Evolutionary conservation across 371 early-diverging fungal genomes (phyloP).

Genomic region (Capillidium heterosporum): DNA sequence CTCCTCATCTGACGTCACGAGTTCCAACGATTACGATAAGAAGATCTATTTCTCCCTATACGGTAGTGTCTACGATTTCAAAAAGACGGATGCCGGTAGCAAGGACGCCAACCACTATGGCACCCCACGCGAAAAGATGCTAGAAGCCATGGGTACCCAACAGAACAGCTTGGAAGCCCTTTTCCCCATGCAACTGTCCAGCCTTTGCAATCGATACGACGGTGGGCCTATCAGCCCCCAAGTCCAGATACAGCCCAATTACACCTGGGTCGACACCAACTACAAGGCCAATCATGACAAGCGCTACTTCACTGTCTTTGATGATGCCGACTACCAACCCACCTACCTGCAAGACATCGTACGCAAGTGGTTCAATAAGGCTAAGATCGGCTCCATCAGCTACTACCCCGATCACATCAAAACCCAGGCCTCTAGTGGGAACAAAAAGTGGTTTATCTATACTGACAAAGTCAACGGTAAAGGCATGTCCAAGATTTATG

Average conservation of each 20-base stretch:
- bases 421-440: background rate
- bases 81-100: conserved; percentile 22
- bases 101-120: conserved; percentile 18
- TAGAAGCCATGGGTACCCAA: conserved; percentile 21
- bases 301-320: conserved; percentile 13
- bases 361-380: background rate
- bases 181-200: conserved; percentile 54
- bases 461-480: background rate
- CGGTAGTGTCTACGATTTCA: conserved; percentile 52
- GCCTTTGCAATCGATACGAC: conserved; percentile 22
- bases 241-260: conserved; percentile 15
- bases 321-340: conserved; percentile 8
- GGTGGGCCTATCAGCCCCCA: conserved; percentile 22
- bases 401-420: conserved; percentile 12
- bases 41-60: conserved; percentile 37
- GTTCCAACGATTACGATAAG: conserved; percentile 13
- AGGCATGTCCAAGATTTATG: background rate
- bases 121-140: conserved; percentile 13
- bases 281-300: conserved; percentile 29
- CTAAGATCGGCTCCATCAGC: conserved; percentile 42
- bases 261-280: background rate
- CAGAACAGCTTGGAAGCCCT: conserved; percentile 42
- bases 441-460: background rate
- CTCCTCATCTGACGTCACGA: conserved; percentile 26
- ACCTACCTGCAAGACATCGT: conserved; percentile 20